These are phyloP conservation scores for Pythium scleroteichum DNA, from an alignment of 352 stramenopile genomes.

Conservation along the genomic window DNA sequence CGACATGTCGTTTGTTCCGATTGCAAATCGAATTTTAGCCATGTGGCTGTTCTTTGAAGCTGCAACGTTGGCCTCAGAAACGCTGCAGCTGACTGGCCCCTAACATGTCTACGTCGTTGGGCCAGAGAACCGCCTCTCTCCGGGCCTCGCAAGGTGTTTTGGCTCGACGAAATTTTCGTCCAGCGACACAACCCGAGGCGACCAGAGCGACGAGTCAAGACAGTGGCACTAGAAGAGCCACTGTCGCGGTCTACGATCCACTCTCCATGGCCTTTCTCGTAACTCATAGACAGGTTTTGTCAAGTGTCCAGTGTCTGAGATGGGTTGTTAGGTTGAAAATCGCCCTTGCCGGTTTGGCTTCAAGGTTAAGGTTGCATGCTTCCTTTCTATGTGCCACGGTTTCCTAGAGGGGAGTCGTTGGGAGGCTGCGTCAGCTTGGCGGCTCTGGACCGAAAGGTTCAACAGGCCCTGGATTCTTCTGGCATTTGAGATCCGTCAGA, in stretches of 20 bases:
- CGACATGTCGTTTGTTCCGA: neutral
- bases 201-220: conserved; percentile 8
- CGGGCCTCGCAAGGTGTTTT: neutral
- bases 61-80: neutral
- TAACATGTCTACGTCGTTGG: neutral
- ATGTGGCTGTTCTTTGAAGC: neutral
- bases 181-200: neutral
- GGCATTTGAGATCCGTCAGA: conserved; percentile 1
- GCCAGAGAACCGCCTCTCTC: neutral
- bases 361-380: conserved; percentile 1
- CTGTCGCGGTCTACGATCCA: neutral
- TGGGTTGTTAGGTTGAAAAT: neutral
- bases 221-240: conserved; percentile 1
- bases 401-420: conserved; percentile 4
- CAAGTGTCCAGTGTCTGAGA: conserved; percentile 17
- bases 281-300: conserved; percentile 17
- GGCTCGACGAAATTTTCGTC: conserved; percentile 8
- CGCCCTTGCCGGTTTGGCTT: neutral
- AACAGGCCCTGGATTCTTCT: conserved; percentile 15
- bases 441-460: conserved; percentile 17
- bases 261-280: conserved; percentile 12
- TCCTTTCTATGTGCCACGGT: conserved; percentile 18
- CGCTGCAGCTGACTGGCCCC: neutral
- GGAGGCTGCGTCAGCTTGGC: too few relatives aligned
- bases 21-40: neutral